phyloP scores from a whole-genome alignment of 495 filamentous ascomycete genomes.

The Echria macrotheca region DNA sequence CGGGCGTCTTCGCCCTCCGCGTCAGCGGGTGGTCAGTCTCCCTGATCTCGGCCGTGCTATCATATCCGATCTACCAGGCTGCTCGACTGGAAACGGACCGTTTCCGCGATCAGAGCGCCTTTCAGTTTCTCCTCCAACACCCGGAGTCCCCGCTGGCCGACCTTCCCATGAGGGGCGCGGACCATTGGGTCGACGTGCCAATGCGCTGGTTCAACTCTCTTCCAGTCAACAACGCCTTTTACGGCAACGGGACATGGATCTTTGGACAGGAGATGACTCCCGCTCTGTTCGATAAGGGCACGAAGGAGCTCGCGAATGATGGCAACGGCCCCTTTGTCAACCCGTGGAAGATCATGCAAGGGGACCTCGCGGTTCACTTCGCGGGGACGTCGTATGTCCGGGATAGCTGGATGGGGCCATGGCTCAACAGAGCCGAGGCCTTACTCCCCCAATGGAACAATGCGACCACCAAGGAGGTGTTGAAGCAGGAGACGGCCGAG shows the following conservation, averaged over 20 bases:
- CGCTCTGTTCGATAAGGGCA: constrained; percentile 22
- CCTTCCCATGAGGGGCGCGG: constrained; percentile 16
- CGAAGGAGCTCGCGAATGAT: constrained; percentile 17
- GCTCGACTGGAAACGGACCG: constrained; percentile 28
- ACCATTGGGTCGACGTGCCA: constrained; percentile 24
- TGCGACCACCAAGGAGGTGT: constrained; percentile 8
- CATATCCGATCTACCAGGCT: constrained; percentile 39
- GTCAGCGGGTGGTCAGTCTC: constrained; percentile 46
- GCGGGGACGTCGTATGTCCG: constrained; percentile 20
- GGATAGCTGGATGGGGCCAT: constrained; percentile 26
- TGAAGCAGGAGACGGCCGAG: constrained; percentile 10
- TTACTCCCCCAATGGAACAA: constrained; percentile 21
- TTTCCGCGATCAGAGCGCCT: constrained; percentile 28
- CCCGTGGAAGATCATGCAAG: constrained; percentile 27
- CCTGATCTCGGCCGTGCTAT: constrained; percentile 40
- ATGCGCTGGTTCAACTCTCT: constrained; percentile 30
- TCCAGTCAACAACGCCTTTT: constrained; percentile 26
- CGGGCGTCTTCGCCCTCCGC: constrained; percentile 48
- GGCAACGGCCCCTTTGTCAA: constrained; percentile 15
- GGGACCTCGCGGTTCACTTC: constrained; percentile 23
- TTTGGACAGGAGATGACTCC: constrained; percentile 21
- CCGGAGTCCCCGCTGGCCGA: constrained; percentile 16
- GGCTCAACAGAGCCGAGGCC: constrained; percentile 19
- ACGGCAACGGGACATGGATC: constrained; percentile 20
- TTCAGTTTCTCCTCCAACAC: constrained; percentile 20